Conservation (phyloP, 2,329 filamentous ascomycete species). For the Zymoseptoria pseudotritici region DNA sequence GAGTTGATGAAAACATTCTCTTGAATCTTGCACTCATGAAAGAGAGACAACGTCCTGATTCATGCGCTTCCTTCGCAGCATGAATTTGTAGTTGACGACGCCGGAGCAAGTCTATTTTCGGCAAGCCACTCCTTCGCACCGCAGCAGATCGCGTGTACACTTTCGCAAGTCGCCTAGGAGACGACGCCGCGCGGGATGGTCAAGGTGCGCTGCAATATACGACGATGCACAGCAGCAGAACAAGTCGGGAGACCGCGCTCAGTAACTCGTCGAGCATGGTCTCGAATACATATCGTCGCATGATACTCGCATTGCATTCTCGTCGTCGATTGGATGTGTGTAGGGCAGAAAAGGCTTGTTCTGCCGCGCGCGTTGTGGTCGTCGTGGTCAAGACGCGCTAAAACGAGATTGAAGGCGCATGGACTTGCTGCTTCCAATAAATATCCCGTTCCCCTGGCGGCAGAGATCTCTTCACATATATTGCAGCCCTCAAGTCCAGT, state of each 20-base stretch:
- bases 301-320: background rate
- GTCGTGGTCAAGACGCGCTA: background rate
- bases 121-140: background rate
- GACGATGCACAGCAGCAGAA: background rate
- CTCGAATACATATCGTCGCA: background rate
- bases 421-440: background rate
- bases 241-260: background rate
- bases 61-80: background rate
- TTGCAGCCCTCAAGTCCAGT: too few relatives aligned
- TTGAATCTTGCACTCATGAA: background rate
- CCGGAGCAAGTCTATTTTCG: background rate
- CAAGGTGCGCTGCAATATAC: background rate
- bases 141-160: background rate
- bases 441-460: constrained; percentile 1
- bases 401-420: background rate
- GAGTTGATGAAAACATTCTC: background rate
- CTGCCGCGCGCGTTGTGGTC: background rate
- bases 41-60: background rate
- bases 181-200: background rate
- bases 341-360: background rate
- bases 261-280: background rate
- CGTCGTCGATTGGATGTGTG: background rate
- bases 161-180: background rate
- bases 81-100: background rate
- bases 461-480: background rate